These are phyloP conservation scores for Salicornia ramosissima DNA, from an alignment of 148 eudicot species.

Conservation along the genomic window DNA sequence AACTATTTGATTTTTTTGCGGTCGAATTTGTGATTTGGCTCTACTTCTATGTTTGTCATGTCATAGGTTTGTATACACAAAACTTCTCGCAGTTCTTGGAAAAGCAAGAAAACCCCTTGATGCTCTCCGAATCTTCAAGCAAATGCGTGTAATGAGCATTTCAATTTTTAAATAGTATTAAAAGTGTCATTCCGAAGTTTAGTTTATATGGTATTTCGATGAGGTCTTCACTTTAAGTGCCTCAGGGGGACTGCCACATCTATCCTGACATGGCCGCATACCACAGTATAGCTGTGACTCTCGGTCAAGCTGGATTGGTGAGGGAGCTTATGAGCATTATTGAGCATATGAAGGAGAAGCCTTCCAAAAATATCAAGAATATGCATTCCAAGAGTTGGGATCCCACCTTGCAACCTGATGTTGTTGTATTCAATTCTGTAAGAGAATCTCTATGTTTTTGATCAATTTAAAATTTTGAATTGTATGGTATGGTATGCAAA, in stretches of 20 bases:
- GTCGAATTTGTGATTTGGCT: background rate
- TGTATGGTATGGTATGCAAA: background rate
- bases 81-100: slow-evolving; percentile 80
- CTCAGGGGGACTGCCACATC: slow-evolving; percentile 71
- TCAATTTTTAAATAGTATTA: slow-evolving; percentile 15
- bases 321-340: slow-evolving; percentile 66
- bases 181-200: slow-evolving; percentile 14
- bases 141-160: slow-evolving; percentile 68
- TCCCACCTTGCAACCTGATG: slow-evolving; percentile 76
- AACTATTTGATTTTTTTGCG: background rate
- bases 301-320: slow-evolving; percentile 91
- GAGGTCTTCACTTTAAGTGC: slow-evolving; percentile 27
- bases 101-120: slow-evolving; percentile 71
- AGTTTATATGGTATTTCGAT: slow-evolving; percentile 21
- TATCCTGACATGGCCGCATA: slow-evolving; percentile 98
- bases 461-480: background rate
- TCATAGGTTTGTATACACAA: slow-evolving; percentile 88
- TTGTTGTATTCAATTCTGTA: slow-evolving; percentile 86
- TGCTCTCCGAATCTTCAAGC: slow-evolving; percentile 73
- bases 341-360: slow-evolving; percentile 71
- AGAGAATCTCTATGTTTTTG: slow-evolving; percentile 24
- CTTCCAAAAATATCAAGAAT: slow-evolving; percentile 56
- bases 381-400: slow-evolving; percentile 64
- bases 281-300: slow-evolving; percentile 74
- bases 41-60: slow-evolving; percentile 11